phyloP scores from a whole-genome alignment of 1,284 basidiomycete species.

The Rhodotorula mucilaginosa region DNA sequence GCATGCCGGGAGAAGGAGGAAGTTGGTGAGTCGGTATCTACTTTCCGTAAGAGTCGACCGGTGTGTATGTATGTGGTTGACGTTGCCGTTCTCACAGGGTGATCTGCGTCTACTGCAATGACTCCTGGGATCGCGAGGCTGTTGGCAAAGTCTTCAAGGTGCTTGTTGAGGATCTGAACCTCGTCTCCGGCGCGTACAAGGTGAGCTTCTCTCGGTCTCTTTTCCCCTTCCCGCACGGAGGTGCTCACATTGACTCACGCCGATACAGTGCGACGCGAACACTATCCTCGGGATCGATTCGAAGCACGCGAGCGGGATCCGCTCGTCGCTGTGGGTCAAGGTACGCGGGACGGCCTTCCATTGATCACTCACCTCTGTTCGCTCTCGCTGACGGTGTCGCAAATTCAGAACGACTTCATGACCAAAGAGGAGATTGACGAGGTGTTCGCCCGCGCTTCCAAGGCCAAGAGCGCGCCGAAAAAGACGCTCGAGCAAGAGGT shows the following conservation, averaged over 20 bases:
- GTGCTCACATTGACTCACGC: not conserved
- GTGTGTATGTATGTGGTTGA: not conserved
- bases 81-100: constrained; percentile 10
- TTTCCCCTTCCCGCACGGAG: not conserved
- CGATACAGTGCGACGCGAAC: constrained; percentile 23
- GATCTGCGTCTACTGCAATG: constrained; percentile 41
- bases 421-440: constrained; percentile 32
- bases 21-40: not conserved
- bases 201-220: not conserved
- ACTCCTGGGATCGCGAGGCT: constrained; percentile 34
- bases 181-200: constrained; percentile 28
- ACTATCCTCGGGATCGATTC: constrained; percentile 49
- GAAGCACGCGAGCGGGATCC: constrained; percentile 47
- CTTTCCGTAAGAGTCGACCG: not conserved
- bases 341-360: not conserved
- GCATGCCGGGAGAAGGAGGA: constrained; percentile 1
- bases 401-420: constrained; percentile 27
- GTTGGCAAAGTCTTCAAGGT: constrained; percentile 32
- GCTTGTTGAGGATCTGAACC: constrained; percentile 29
- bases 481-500: constrained; percentile 25
- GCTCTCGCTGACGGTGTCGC: not conserved
- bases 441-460: not conserved
- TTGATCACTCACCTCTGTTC: not conserved
- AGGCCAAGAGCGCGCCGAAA: constrained; percentile 7
- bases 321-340: constrained; percentile 43